A percentile compares a stretch with the other conserved stretches of the same genome.
Conservation (phyloP, 2,329 filamentous ascomycete genomes). For the Aureobasidium sp. region DNA sequence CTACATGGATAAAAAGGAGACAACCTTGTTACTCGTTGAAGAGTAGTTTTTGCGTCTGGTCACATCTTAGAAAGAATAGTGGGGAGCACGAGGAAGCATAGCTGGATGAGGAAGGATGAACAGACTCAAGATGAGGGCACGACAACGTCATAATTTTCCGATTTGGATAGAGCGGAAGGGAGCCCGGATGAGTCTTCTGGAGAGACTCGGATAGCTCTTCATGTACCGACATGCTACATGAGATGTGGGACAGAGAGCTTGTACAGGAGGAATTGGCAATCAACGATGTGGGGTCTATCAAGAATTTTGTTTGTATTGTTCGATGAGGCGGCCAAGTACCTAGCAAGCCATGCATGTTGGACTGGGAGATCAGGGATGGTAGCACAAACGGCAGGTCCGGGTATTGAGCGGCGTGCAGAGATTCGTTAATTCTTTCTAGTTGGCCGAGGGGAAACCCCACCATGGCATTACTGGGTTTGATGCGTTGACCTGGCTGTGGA, state of each 20-base stretch:
- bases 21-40: neutral
- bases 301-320: slow-evolving; percentile 1
- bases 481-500: neutral
- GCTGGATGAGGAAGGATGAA: neutral
- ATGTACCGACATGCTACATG: too few species aligned
- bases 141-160: slow-evolving; percentile 10
- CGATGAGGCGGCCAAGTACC: neutral
- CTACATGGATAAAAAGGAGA: neutral
- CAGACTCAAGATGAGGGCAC: neutral
- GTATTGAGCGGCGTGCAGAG: neutral
- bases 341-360: neutral
- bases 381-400: neutral
- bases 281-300: neutral
- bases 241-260: neutral
- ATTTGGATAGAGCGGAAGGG: neutral
- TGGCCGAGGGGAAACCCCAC: slow-evolving; percentile 13
- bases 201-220: neutral
- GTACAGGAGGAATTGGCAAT: neutral
- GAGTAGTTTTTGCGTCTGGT: neutral
- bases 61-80: neutral
- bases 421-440: slow-evolving; percentile 13
- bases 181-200: neutral
- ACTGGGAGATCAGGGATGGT: neutral
- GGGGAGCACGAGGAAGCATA: neutral
- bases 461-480: neutral